Base-by-base conservation (phyloP, 129 eudicot genomes). In the Arctium lappa region DNA sequence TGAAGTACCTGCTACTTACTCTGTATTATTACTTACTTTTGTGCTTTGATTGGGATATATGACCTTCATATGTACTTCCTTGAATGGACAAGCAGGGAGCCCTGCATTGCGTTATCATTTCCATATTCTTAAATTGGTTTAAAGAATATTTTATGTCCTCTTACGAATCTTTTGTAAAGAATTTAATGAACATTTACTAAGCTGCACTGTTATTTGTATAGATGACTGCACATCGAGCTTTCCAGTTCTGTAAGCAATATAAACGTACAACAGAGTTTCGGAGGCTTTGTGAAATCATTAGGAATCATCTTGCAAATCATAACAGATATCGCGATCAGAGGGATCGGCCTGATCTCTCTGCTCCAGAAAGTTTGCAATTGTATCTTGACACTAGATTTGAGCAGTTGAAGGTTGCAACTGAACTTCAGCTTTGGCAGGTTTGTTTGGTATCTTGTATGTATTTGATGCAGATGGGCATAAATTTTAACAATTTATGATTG, bases 351-450 rank as follows among this genome's bases (percentile, higher is more conserved):
- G 98, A 96, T 70, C 90, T 96, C 50, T 73, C 95, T 37, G 95
- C 97, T 62, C 95, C 99, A 16, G 99, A 96, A 75, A 93, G 94
- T 81, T 74, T 96, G 48, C 92, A 93, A 82, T 91, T 96, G 68
- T 96, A 96, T 82, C 94, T 96, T 13, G 98, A 96, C 63, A 96
- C 98, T 74, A 79, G 99, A 88, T 90, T 96, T 83, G 97, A 96
- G 88, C 99, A 96, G 86, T 79, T 96, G 40, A 96, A 91, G 87
- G 88, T 96, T 87, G 98, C 99, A n/a, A 96, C 97, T 6, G 99
- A 96, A 83, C 95, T 96, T 80, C 94, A 90, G 81, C 93, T 93
- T 27, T 96, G 99, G 99, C 99, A 96, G 99, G 99, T 95, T 13
- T 31, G 89, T 74, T 90, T 60, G 89, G 92, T 6, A 94, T 94